Evolutionary conservation across 164 flowering plant genomes (phyloP).

Genomic region (Hamamelis virginiana): DNA sequence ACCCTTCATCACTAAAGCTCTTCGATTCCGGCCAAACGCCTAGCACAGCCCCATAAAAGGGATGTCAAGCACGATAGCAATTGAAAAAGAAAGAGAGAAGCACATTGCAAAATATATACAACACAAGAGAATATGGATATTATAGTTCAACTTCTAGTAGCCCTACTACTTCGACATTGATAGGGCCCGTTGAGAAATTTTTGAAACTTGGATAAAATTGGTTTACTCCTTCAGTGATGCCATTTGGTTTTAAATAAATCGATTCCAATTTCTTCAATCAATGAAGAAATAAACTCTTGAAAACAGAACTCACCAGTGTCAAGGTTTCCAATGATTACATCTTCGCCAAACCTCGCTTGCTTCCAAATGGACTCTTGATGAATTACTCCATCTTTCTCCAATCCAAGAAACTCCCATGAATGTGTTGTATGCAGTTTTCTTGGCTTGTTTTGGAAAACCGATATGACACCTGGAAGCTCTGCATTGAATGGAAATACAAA

Average conservation of each 20-base stretch:
- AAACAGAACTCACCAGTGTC: constrained; percentile 3
- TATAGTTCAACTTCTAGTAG: too few relatives aligned
- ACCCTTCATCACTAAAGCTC: constrained; percentile 29
- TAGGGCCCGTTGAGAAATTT: too few relatives aligned
- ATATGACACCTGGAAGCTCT: constrained; percentile 4
- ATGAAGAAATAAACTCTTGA: not conserved
- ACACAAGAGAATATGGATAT: too few relatives aligned
- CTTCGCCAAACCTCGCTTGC: constrained; percentile 34
- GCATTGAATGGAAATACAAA: not conserved
- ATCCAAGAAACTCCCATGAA: constrained; percentile 20
- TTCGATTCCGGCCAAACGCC: constrained; percentile 31
- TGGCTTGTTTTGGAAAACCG: constrained; percentile 6
- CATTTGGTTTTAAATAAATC: too few relatives aligned
- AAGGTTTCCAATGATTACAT: constrained; percentile 18
- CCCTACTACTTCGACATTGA: too few relatives aligned
- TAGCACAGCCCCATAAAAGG: not conserved
- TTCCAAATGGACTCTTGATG: constrained; percentile 22
- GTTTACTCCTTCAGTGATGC: not conserved
- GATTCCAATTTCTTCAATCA: too few relatives aligned
- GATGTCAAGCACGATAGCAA: not conserved
- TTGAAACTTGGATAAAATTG: too few relatives aligned
- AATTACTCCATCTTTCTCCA: constrained; percentile 20
- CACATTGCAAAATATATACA: too few relatives aligned
- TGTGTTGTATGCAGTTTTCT: constrained; percentile 20
- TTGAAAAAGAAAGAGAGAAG: too few relatives aligned